These are phyloP conservation scores for Lanzia echinophila DNA, from an alignment of 2,329 filamentous ascomycete species.

Conservation along the genomic window DNA sequence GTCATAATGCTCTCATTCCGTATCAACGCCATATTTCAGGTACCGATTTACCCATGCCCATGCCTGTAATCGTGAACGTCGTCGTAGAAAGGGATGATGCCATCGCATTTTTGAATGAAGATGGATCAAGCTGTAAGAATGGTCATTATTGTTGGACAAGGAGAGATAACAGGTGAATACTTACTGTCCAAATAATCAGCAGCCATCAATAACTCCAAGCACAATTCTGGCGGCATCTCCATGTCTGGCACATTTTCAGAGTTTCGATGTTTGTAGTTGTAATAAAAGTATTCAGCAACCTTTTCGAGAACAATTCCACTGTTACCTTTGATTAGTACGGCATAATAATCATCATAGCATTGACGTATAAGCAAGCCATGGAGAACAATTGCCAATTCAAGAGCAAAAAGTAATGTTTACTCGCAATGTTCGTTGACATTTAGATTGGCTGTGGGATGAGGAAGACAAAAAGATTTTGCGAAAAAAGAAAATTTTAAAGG, in stretches of 20 bases:
- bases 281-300: conserved; percentile 77
- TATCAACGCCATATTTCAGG: not conserved
- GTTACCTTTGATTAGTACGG: conserved; percentile 9
- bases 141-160: not conserved
- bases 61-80: no score
- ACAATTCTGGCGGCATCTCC: conserved; percentile 73
- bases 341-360: not conserved
- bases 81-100: not conserved
- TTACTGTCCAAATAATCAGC: conserved; percentile 66
- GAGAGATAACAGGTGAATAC: not conserved
- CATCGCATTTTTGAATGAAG: not conserved
- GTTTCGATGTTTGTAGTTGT: conserved; percentile 68
- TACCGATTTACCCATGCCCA: not conserved
- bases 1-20: conserved; percentile 9
- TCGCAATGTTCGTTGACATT: not conserved
- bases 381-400: not conserved
- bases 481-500: not conserved
- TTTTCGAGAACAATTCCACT: conserved; percentile 72
- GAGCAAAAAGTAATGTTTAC: not conserved
- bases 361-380: not conserved
- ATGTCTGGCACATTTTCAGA: conserved; percentile 70
- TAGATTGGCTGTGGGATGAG: no score
- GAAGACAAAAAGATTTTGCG: not conserved
- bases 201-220: conserved; percentile 69
- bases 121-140: not conserved